phyloP scores from a whole-genome alignment of 345 rosid genomes.

The Turritis glabra region DNA sequence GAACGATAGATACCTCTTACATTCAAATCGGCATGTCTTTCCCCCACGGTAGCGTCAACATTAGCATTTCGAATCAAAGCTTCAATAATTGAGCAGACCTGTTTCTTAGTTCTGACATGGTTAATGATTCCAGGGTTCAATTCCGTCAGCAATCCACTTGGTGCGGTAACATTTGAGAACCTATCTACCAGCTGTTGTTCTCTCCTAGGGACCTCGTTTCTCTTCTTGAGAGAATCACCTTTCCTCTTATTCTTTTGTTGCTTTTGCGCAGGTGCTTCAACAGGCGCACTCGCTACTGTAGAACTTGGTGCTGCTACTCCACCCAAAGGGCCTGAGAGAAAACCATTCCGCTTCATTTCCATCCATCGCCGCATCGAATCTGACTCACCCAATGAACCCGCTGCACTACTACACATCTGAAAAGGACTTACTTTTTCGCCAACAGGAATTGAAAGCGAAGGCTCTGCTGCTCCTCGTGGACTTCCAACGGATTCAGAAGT shows the following conservation, averaged over 20 bases:
- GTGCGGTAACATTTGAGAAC: slow-evolving; percentile 81
- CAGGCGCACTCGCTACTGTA: slow-evolving; percentile 47
- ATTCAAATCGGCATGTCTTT: slow-evolving; percentile 35
- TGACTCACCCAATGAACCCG: slow-evolving; percentile 53
- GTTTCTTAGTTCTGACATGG: slow-evolving; percentile 83
- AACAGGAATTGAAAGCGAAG: neutral
- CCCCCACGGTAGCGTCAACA: slow-evolving; percentile 32
- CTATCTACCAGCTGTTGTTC: slow-evolving; percentile 75
- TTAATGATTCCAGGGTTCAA: slow-evolving; percentile 92
- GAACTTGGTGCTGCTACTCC: slow-evolving; percentile 52
- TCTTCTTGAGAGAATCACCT: slow-evolving; percentile 52
- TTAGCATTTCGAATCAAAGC: slow-evolving; percentile 63
- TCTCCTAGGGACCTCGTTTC: slow-evolving; percentile 35
- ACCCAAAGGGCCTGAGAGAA: slow-evolving; percentile 72
- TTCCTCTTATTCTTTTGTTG: slow-evolving; percentile 66
- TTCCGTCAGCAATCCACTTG: slow-evolving; percentile 84
- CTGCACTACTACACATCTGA: slow-evolving; percentile 24
- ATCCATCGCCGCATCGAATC: slow-evolving; percentile 75
- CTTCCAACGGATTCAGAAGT: slow-evolving; percentile 65
- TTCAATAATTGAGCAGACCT: slow-evolving; percentile 89
- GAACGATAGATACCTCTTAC: slow-evolving; percentile 42
- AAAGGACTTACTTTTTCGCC: slow-evolving; percentile 23
- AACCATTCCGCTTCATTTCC: slow-evolving; percentile 94
- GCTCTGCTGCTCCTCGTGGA: slow-evolving; percentile 36
- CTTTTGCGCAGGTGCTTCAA: slow-evolving; percentile 65